Conservation (phyloP, 768 basidiomycete species). For the Rickenella mellea region DNA sequence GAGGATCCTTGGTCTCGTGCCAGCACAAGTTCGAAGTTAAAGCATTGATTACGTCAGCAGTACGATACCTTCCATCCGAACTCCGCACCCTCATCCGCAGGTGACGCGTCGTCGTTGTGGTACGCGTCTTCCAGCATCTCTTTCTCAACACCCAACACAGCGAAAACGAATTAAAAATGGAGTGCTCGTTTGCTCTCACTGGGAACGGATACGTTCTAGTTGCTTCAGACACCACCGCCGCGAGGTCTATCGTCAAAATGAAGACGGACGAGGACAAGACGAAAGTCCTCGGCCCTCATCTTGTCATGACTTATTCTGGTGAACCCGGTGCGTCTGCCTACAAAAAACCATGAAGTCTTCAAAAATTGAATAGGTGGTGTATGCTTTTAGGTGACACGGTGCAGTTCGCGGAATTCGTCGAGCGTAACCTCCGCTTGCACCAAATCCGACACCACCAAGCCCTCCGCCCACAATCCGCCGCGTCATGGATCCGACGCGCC, state of each 20-base stretch:
- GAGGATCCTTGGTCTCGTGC: too few species aligned
- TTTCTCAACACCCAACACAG: too few species aligned
- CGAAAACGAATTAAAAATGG: constrained; percentile 53
- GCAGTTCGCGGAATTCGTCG: constrained; percentile 93
- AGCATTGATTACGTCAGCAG: too few species aligned
- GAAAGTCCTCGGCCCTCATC: constrained; percentile 80
- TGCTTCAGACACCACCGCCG: constrained; percentile 83
- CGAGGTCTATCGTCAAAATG: constrained; percentile 95
- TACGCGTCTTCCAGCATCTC: too few species aligned
- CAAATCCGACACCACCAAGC: constrained; percentile 90
- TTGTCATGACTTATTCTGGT: constrained; percentile 92
- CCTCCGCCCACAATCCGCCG: constrained; percentile 83
- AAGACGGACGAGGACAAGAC: constrained; percentile 96
- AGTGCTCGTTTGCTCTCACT: constrained; percentile 82
- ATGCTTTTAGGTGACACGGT: constrained; percentile 73
- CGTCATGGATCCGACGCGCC: constrained; percentile 89
- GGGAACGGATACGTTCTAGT: constrained; percentile 93
- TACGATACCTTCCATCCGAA: too few species aligned
- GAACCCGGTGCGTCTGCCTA: constrained; percentile 61
- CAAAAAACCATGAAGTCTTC: background rate
- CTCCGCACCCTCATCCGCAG: too few species aligned
- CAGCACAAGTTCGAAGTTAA: too few species aligned
- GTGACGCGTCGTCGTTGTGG: too few species aligned
- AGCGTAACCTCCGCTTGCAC: constrained; percentile 91
- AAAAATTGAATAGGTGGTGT: background rate